These are phyloP conservation scores for Bertia moriformis DNA, from an alignment of 2,329 filamentous ascomycete species.

Conservation along the genomic window DNA sequence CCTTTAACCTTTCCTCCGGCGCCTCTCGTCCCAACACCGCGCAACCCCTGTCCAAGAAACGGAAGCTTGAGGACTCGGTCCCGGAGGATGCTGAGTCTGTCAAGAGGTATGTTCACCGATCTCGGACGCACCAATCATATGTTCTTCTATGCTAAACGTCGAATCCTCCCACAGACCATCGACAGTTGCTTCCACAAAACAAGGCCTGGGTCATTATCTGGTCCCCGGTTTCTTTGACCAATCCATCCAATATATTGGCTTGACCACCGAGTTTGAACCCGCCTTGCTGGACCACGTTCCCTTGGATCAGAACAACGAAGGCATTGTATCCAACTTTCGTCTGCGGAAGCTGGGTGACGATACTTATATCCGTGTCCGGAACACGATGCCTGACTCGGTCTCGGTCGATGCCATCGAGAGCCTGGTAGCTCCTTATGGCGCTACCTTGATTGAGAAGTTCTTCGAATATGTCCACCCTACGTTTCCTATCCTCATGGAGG, in stretches of 20 bases:
- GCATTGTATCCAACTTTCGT: slow-evolving; percentile 15
- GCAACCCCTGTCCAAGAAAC: slow-evolving; percentile 16
- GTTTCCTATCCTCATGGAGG: slow-evolving; percentile 23
- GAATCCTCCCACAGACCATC: no score
- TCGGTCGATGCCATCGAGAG: slow-evolving; percentile 23
- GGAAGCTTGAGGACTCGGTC: slow-evolving; percentile 18
- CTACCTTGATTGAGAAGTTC: slow-evolving; percentile 24
- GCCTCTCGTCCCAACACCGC: slow-evolving; percentile 6
- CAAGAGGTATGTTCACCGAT: slow-evolving; percentile 16
- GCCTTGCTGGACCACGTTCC: slow-evolving; percentile 20
- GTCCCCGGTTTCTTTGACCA: slow-evolving; percentile 15
- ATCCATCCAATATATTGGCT: slow-evolving; percentile 21
- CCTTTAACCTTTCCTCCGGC: slow-evolving; percentile 15
- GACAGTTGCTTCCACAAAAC: no score
- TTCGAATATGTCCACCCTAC: slow-evolving; percentile 24
- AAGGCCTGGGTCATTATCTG: slow-evolving; percentile 13
- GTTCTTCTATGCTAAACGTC: no score
- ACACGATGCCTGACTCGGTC: slow-evolving; percentile 13
- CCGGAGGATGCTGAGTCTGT: slow-evolving; percentile 12
- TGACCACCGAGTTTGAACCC: slow-evolving; percentile 24
- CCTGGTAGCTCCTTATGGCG: slow-evolving; percentile 23
- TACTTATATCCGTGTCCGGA: slow-evolving; percentile 21
- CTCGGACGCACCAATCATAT: not conserved
- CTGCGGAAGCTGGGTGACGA: slow-evolving; percentile 12
- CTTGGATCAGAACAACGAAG: slow-evolving; percentile 21